Conservation (phyloP, 139 green algal species). For the Yamagishiella unicocca region DNA sequence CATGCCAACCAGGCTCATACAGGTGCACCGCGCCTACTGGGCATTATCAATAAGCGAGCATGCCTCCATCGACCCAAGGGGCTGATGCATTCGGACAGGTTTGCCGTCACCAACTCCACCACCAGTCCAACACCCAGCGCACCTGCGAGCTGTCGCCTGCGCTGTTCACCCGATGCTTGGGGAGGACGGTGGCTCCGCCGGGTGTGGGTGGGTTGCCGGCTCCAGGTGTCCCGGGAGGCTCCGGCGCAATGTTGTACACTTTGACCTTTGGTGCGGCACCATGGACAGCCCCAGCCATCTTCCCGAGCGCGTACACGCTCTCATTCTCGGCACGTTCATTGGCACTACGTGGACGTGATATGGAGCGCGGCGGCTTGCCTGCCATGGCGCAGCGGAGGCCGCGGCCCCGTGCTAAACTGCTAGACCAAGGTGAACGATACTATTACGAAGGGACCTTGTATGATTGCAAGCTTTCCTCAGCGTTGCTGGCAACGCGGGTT, state of each 20-base stretch:
- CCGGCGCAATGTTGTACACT: conserved; percentile 35
- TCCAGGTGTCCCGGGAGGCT: background rate
- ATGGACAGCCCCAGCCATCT: conserved; percentile 21
- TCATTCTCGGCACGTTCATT: conserved; percentile 29
- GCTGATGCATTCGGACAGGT: too few relatives aligned
- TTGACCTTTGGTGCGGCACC: conserved; percentile 39
- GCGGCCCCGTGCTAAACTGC: too few relatives aligned
- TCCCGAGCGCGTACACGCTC: conserved; percentile 31
- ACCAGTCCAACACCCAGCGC: background rate
- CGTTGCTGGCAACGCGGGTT: too few relatives aligned
- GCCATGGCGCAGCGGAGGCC: conserved; percentile 28
- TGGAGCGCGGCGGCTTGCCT: conserved; percentile 8
- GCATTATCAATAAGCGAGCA: too few relatives aligned
- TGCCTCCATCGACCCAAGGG: too few relatives aligned
- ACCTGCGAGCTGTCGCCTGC: conserved; percentile 42
- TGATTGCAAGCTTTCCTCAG: too few relatives aligned
- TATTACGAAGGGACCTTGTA: too few relatives aligned
- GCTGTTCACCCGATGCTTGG: background rate
- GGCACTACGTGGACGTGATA: conserved; percentile 18
- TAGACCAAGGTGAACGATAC: too few relatives aligned
- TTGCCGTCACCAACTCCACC: too few relatives aligned
- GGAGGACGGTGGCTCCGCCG: too few relatives aligned
- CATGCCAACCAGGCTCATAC: too few relatives aligned
- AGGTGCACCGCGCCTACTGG: too few relatives aligned
- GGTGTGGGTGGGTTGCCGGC: background rate